These are phyloP conservation scores for Phytophthora boehmeriae DNA, from an alignment of 352 stramenopile species.

Conservation along the genomic window DNA sequence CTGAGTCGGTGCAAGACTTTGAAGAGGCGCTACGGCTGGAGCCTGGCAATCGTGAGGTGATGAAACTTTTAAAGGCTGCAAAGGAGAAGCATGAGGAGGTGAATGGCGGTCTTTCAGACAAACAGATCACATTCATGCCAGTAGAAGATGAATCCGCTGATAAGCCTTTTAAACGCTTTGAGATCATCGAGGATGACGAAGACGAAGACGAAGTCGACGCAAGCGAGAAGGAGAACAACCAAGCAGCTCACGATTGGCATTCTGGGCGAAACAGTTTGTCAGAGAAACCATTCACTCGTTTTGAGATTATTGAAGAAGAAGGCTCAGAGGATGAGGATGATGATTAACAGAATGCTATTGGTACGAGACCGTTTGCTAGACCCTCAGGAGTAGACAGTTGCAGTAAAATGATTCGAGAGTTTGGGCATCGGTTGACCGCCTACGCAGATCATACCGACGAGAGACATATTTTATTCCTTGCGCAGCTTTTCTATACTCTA, in stretches of 20 bases:
- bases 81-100: constrained; percentile 74
- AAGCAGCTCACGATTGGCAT: constrained; percentile 13
- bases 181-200: constrained; percentile 66
- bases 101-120: constrained; percentile 44
- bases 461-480: constrained; percentile 4
- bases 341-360: too few relatives aligned
- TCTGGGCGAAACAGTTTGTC: constrained; percentile 4
- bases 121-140: constrained; percentile 24
- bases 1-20: constrained; percentile 85
- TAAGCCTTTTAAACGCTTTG: constrained; percentile 66
- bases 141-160: constrained; percentile 10
- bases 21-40: constrained; percentile 68
- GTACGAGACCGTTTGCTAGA: too few relatives aligned
- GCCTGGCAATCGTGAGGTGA: constrained; percentile 70
- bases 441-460: not conserved
- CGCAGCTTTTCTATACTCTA: constrained; percentile 32
- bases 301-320: constrained; percentile 67
- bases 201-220: constrained; percentile 6
- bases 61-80: constrained; percentile 80
- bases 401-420: not conserved
- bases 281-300: constrained; percentile 55
- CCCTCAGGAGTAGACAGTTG: too few relatives aligned
- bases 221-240: constrained; percentile 16
- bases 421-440: not conserved
- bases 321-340: constrained; percentile 40